These are phyloP conservation scores for Jaenimonas drosophilae DNA, from an alignment of 208 protist genomes.

Conservation along the genomic window DNA sequence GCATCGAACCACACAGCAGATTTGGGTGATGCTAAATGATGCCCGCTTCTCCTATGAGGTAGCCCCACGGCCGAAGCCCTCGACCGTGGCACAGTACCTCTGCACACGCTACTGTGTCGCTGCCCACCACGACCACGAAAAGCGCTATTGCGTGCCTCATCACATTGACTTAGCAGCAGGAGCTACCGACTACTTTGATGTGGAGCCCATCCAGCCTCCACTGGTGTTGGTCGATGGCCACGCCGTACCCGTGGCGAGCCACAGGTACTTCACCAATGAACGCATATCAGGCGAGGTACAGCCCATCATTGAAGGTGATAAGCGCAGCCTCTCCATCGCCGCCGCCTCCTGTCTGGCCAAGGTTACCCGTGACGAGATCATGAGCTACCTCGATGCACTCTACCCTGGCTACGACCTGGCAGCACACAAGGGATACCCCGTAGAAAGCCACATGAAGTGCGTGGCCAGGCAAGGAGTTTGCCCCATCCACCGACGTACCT, in stretches of 20 bases:
- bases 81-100: conserved; percentile 73
- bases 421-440: conserved; percentile 83
- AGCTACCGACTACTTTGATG: conserved; percentile 58
- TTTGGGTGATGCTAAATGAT: conserved; percentile 82
- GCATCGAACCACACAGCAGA: conserved; percentile 64
- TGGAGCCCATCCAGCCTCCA: conserved; percentile 73
- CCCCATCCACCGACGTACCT: conserved; percentile 76
- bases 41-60: conserved; percentile 64
- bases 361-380: conserved; percentile 79
- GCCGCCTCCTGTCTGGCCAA: conserved; percentile 86
- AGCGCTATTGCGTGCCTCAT: conserved; percentile 47
- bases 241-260: conserved; percentile 52
- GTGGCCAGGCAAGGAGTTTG: conserved; percentile 55
- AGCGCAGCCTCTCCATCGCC: conserved; percentile 77
- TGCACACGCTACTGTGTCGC: conserved; percentile 71
- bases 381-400: conserved; percentile 62
- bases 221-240: conserved; percentile 81
- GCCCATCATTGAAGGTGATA: conserved; percentile 82
- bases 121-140: conserved; percentile 56
- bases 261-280: conserved; percentile 49
- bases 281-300: conserved; percentile 59
- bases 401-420: conserved; percentile 77
- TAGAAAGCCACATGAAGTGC: conserved; percentile 78
- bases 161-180: conserved; percentile 57
- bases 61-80: conserved; percentile 55